A percentile compares a stretch with the other conserved stretches of the same genome.
phyloP scores from a whole-genome alignment of 2,329 filamentous ascomycete genomes.

The Monilinia polystroma region DNA sequence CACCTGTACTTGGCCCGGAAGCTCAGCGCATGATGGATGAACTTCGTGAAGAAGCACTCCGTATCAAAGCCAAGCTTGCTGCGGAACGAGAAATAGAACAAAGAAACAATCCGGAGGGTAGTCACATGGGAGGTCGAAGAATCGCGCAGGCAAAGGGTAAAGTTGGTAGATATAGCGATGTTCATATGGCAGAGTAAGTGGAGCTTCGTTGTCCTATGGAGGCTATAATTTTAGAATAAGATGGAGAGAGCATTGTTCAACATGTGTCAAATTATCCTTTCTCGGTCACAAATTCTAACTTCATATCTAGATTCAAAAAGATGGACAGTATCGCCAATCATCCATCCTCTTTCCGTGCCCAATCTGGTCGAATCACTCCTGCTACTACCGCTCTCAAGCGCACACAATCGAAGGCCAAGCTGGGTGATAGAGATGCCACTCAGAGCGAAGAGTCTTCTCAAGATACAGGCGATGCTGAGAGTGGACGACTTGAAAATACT shows the following conservation, averaged over 20 bases:
- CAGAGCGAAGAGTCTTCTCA: constrained; percentile 20
- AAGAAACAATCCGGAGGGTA: constrained; percentile 46
- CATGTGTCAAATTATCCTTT: neutral
- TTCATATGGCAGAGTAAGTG: constrained; percentile 67
- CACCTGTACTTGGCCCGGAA: constrained; percentile 58
- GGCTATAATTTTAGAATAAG: neutral
- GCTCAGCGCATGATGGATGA: constrained; percentile 63
- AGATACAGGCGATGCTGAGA: constrained; percentile 18
- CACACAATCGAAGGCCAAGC: constrained; percentile 59
- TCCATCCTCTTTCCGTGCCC: constrained; percentile 71
- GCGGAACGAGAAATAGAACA: constrained; percentile 58
- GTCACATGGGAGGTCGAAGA: constrained; percentile 55
- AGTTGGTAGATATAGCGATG: constrained; percentile 75
- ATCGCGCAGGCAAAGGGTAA: constrained; percentile 80
- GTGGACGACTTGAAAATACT: constrained; percentile 37
- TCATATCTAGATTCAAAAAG: constrained; percentile 66
- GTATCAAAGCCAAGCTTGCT: constrained; percentile 67
- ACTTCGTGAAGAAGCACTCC: constrained; percentile 68
- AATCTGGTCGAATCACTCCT: constrained; percentile 54
- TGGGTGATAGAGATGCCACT: constrained; percentile 54
- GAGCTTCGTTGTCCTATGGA: neutral
- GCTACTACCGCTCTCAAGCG: constrained; percentile 48
- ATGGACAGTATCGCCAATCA: constrained; percentile 96
- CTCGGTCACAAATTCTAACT: neutral
- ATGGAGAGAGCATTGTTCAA: neutral